These are phyloP conservation scores for Serendipita sp. DNA, from an alignment of 768 basidiomycete genomes.

Conservation along the genomic window DNA sequence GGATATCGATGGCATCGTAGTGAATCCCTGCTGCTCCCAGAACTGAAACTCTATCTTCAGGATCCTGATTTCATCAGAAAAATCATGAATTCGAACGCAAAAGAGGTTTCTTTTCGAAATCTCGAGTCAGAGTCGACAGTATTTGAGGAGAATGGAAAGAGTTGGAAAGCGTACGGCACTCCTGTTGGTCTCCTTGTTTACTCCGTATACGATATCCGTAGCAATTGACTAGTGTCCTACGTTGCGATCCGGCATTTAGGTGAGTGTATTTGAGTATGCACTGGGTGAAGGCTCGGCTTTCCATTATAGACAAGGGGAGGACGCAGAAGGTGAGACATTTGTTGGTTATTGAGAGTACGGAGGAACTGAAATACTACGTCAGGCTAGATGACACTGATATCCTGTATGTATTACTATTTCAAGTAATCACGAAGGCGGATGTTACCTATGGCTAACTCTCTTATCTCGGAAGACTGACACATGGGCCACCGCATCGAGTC, in stretches of 20 bases:
- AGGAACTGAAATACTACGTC: not conserved
- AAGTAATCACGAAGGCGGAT: not conserved
- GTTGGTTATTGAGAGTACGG: too few relatives aligned
- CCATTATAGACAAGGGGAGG: not conserved
- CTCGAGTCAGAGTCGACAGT: slow-evolving; percentile 9
- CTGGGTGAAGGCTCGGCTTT: not conserved
- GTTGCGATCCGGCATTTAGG: too few relatives aligned
- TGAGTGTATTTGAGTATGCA: too few relatives aligned
- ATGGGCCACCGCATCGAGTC: not conserved
- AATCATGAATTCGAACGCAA: not conserved
- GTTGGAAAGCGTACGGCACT: slow-evolving; percentile 11
- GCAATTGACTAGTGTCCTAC: too few relatives aligned
- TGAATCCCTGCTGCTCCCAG: too few relatives aligned
- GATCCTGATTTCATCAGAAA: slow-evolving; percentile 5
- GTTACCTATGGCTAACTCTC: not conserved
- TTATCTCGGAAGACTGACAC: not conserved
- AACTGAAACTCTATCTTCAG: not conserved
- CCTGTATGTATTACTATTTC: not conserved
- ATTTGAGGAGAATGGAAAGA: not conserved
- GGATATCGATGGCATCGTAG: not conserved
- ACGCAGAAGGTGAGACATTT: not conserved
- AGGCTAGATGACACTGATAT: not conserved
- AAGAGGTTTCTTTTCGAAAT: slow-evolving; percentile 5
- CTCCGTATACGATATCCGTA: too few relatives aligned
- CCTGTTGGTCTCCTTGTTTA: not conserved